Evolutionary conservation across 2,329 filamentous ascomycete species (phyloP), one percentile per base, ranked within the genome.

Genomic region (Monilinia laxa): DNA sequence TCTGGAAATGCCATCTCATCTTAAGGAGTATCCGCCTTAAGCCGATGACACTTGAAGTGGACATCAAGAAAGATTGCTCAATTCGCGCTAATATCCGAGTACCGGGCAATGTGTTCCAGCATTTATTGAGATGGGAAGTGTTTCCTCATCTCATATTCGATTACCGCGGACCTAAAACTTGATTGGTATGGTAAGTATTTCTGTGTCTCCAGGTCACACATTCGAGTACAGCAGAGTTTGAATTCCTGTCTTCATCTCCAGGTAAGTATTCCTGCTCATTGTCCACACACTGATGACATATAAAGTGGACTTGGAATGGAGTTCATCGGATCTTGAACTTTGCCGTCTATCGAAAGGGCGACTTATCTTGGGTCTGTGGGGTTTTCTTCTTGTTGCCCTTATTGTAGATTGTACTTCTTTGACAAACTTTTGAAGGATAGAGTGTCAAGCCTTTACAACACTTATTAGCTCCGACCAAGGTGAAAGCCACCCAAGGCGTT

Each of bases 41-140:
- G 9, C 38, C 38, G 38, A 40, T 40, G 38, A 40, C 4, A 40
- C 38, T 3, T 40, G 14, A 40, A 40, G 38, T 40, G 38, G 38
- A 40, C 38, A 12, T 40, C 0, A 14, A 14, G 12, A 40, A 14
- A 40, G 38, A 14, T 40, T 11, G 38, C 38, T 14, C 38, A 40
- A 14, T 14, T 40, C 14, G 11, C 9, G 4, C 10, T 40, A 7
- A 40, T 40, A 70, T 53, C 70, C 70, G 3, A 45, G 42, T 45
- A 49, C 45, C 20, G 18, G 56, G 12, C 18, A n/a, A 16, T 31
- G 11, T 16, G n/a, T 18, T 59, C 42, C 16, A 28, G 16, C 23
- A 20, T 47, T 47, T 47, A 11, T 47, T 35, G 25, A 25, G 11
- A 35, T 9, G 16, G 25, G 40, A 23, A 16, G 18, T 18, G 18